Evolutionary conservation across 768 basidiomycete species (phyloP).

Genomic region (Suillus variegatus): DNA sequence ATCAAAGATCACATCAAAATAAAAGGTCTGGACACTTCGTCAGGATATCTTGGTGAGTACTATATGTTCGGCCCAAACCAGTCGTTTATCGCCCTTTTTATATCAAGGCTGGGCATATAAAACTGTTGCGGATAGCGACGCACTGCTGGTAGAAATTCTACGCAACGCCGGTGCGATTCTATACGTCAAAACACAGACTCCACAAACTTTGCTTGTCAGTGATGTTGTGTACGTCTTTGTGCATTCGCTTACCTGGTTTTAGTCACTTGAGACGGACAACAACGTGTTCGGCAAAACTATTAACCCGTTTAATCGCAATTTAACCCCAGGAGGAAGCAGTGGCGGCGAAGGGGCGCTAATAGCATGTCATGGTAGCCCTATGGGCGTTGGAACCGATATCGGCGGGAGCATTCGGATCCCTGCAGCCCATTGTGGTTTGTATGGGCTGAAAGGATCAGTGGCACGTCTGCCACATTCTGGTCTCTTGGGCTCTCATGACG

Average conservation of each 20-base stretch:
- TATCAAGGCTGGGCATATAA: conserved; percentile 40
- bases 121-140: conserved; percentile 40
- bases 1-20: conserved; percentile 51
- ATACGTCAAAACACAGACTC: conserved; percentile 49
- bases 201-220: conserved; percentile 50
- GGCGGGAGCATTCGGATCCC: conserved; percentile 48
- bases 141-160: conserved; percentile 45
- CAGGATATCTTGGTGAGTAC: conserved; percentile 29
- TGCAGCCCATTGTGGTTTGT: conserved; percentile 42
- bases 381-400: conserved; percentile 49
- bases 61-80: neutral
- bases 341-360: conserved; percentile 51
- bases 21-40: conserved; percentile 42
- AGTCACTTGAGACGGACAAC: conserved; percentile 57
- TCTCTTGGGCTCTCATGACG: conserved; percentile 48
- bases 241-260: conserved; percentile 15
- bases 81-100: conserved; percentile 22
- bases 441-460: conserved; percentile 49
- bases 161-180: conserved; percentile 46
- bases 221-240: conserved; percentile 4
- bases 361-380: conserved; percentile 42
- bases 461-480: conserved; percentile 54
- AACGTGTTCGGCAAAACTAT: conserved; percentile 57
- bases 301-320: conserved; percentile 62
- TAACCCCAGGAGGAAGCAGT: conserved; percentile 48